These are phyloP conservation scores for Eruca vesicaria DNA, from an alignment of 441 rosid genomes.

Conservation along the genomic window DNA sequence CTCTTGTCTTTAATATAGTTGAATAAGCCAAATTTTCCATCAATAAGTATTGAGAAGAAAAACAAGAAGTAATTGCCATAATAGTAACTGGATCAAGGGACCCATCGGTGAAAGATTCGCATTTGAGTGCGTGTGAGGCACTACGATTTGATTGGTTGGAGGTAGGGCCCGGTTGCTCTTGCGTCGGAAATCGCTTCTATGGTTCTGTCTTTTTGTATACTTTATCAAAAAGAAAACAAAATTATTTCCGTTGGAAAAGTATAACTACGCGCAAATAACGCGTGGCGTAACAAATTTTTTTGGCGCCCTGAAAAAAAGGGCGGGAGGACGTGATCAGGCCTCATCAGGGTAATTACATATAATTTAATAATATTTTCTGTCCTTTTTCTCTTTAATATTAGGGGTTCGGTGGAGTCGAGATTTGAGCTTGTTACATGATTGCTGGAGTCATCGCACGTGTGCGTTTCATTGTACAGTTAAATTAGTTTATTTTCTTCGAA, in stretches of 20 bases:
- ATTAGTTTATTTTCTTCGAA: background rate
- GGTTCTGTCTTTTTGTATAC: conserved; percentile 3
- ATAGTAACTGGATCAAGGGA: conserved; percentile 2
- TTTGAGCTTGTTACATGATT: conserved; percentile 26
- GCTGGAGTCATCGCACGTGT: background rate
- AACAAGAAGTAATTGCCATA: background rate
- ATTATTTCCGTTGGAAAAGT: background rate
- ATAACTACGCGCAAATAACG: background rate
- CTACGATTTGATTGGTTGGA: conserved; percentile 26
- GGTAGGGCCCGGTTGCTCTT: conserved; percentile 3
- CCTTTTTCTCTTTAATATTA: background rate
- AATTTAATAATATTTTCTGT: background rate
- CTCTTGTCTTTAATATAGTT: too few species aligned
- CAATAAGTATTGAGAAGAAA: too few species aligned
- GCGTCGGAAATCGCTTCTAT: conserved; percentile 13
- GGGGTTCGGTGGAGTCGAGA: conserved; percentile 15
- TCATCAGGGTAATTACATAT: background rate
- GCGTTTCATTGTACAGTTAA: background rate
- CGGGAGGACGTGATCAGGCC: conserved; percentile 29
- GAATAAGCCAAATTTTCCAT: too few species aligned
- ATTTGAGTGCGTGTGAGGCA: conserved; percentile 24
- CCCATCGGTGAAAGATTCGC: conserved; percentile 23
- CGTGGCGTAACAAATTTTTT: conserved; percentile 12
- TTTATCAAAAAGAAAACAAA: background rate
- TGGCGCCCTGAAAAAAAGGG: conserved; percentile 29